phyloP scores from a whole-genome alignment of 495 filamentous ascomycete genomes.

The Penicillium cataractarum region DNA sequence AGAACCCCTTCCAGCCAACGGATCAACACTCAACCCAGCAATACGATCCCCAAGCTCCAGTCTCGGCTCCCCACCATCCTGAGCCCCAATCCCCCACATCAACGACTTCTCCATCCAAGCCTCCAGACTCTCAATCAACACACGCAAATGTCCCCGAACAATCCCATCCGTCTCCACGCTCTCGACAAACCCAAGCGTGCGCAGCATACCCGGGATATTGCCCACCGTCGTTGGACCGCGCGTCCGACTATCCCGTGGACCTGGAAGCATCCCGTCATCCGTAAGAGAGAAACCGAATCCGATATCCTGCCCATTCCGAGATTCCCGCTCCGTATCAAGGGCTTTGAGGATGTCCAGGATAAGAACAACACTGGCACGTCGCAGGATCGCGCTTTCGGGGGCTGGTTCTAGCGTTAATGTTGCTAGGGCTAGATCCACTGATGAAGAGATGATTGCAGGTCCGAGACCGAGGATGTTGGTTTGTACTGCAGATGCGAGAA shows the following conservation, averaged over 20 bases:
- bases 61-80: slow-evolving; percentile 26
- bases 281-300: slow-evolving; percentile 64
- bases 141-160: slow-evolving; percentile 71
- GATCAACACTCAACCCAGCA: slow-evolving; percentile 43
- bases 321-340: slow-evolving; percentile 59
- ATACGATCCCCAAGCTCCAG: slow-evolving; percentile 43
- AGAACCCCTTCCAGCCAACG: slow-evolving; percentile 34
- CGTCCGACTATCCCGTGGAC: not conserved
- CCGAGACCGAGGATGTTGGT: slow-evolving; percentile 66
- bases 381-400: slow-evolving; percentile 68
- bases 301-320: slow-evolving; percentile 45
- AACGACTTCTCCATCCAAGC: slow-evolving; percentile 66
- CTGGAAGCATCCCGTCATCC: slow-evolving; percentile 21
- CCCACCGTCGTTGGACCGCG: slow-evolving; percentile 39
- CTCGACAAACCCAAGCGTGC: slow-evolving; percentile 66
- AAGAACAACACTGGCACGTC: slow-evolving; percentile 72
- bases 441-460: slow-evolving; percentile 53
- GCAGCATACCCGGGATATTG: slow-evolving; percentile 63
- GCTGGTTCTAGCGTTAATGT: slow-evolving; percentile 68
- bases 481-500: slow-evolving; percentile 68
- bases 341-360: slow-evolving; percentile 68
- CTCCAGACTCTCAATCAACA: slow-evolving; percentile 72
- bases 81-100: slow-evolving; percentile 45
- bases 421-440: slow-evolving; percentile 67
- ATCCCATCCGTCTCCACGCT: slow-evolving; percentile 72